phyloP scores from a whole-genome alignment of 106 monocot species.

The Dactylorhiza incarnata region DNA sequence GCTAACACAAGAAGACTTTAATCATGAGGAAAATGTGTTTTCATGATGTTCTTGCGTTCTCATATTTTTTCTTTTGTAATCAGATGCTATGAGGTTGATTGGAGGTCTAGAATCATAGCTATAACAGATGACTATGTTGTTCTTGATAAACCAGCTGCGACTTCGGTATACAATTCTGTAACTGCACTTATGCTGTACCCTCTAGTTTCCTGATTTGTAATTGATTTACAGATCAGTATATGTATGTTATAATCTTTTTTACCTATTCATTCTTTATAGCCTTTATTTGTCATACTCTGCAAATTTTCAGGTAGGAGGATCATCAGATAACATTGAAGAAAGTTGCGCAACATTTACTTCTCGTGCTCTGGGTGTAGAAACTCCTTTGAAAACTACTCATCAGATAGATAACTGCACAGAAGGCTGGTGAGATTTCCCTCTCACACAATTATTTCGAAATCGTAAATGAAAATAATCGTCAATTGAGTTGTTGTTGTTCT shows the following conservation, averaged over 20 bases:
- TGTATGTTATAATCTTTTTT: background rate
- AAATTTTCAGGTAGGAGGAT: conserved; percentile 74
- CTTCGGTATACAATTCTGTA: conserved; percentile 60
- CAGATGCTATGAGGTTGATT: conserved; percentile 98
- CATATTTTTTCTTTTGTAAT: background rate
- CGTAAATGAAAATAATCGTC: background rate
- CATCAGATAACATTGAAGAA: conserved; percentile 97
- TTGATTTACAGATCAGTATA: background rate
- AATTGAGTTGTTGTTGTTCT: conserved; percentile 4
- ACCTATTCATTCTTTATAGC: background rate
- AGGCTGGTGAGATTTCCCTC: conserved; percentile 67
- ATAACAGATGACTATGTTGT: conserved; percentile 78
- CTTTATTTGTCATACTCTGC: conserved; percentile 1
- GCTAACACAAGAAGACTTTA: too few species aligned
- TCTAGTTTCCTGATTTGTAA: background rate
- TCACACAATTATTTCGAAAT: background rate
- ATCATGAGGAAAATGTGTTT: background rate
- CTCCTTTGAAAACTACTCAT: conserved; percentile 77
- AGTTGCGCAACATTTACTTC: conserved; percentile 86
- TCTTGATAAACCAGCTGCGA: conserved; percentile 91
- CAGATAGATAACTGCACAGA: conserved; percentile 98
- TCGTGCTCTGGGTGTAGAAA: conserved; percentile 72
- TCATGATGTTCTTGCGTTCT: background rate
- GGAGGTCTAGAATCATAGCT: conserved; percentile 87
- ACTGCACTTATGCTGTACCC: background rate